Evolutionary conservation across 2,329 filamentous ascomycete genomes (phyloP).

Genomic region (Coleophoma crateriformis): DNA sequence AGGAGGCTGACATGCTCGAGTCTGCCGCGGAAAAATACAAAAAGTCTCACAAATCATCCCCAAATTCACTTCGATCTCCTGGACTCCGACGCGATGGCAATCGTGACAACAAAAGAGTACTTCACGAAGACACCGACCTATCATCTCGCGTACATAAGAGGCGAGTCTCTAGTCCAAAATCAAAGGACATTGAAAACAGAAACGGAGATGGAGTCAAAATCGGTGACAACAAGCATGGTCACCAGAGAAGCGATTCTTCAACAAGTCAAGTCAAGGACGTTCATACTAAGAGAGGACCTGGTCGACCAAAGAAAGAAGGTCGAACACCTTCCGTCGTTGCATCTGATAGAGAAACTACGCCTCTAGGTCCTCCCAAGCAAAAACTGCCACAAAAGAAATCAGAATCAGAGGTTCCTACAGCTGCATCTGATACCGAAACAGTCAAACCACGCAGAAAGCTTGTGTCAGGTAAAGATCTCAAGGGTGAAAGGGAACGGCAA

Average conservation of each 20-base stretch:
- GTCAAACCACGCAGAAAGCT: conserved; percentile 57
- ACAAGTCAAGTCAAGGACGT: conserved; percentile 15
- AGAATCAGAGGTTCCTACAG: conserved; percentile 48
- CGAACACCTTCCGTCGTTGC: conserved; percentile 5
- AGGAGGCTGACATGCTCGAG: conserved; percentile 78
- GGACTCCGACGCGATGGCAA: conserved; percentile 30
- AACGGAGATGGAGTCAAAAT: conserved; percentile 6
- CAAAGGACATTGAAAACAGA: conserved; percentile 13
- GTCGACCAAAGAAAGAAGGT: conserved; percentile 48
- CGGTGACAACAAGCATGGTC: background rate
- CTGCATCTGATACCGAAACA: conserved; percentile 40
- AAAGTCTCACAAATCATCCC: conserved; percentile 40
- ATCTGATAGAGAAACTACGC: conserved; percentile 22
- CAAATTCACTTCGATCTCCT: conserved; percentile 45
- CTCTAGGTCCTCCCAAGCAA: conserved; percentile 36
- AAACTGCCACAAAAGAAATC: conserved; percentile 43
- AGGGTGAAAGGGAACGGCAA: conserved; percentile 46
- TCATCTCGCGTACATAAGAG: conserved; percentile 19
- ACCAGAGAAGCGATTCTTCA: conserved; percentile 9
- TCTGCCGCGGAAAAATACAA: conserved; percentile 64
- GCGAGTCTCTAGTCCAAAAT: conserved; percentile 15
- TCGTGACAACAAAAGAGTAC: conserved; percentile 14
- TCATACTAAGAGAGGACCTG: conserved; percentile 36
- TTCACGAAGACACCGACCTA: conserved; percentile 15
- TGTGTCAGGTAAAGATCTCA: conserved; percentile 56